Evolutionary conservation across 108 stramenopile species (phyloP).

Genomic region (Nitzschia palea): DNA sequence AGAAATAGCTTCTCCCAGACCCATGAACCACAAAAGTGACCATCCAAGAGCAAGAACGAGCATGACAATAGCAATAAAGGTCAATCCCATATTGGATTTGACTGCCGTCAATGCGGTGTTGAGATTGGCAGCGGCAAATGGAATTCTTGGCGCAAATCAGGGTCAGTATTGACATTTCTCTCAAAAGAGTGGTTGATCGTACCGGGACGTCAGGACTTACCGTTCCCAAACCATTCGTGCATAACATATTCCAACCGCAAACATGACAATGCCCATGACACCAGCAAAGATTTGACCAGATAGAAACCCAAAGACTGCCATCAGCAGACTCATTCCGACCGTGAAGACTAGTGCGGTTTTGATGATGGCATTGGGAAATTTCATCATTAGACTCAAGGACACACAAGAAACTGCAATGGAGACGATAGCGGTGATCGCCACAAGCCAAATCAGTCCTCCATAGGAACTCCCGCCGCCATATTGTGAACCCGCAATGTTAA

Average conservation of each 20-base stretch:
- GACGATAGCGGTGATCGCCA: constrained; percentile 22
- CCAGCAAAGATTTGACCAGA: constrained; percentile 28
- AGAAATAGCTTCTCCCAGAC: constrained; percentile 38
- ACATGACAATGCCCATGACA: constrained; percentile 46
- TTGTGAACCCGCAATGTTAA: constrained; percentile 12
- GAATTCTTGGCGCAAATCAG: constrained; percentile 31
- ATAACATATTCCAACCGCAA: constrained; percentile 61
- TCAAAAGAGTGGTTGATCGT: neutral
- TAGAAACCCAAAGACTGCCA: constrained; percentile 42
- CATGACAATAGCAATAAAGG: constrained; percentile 49
- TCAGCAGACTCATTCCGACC: constrained; percentile 27
- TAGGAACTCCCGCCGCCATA: constrained; percentile 21
- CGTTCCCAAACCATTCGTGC: constrained; percentile 64
- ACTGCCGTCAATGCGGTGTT: constrained; percentile 68
- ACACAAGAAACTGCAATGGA: constrained; percentile 44
- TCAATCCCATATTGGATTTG: constrained; percentile 56
- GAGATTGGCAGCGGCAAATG: constrained; percentile 75
- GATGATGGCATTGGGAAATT: constrained; percentile 55
- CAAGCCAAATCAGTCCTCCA: constrained; percentile 24
- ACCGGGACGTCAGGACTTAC: neutral
- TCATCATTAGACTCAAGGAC: constrained; percentile 67
- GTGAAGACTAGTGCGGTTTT: constrained; percentile 62
- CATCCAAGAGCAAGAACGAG: constrained; percentile 57
- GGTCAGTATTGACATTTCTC: neutral
- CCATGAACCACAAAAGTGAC: constrained; percentile 59